phyloP scores from a whole-genome alignment of 768 basidiomycete genomes.

The Kwoniella mangroviensis region DNA sequence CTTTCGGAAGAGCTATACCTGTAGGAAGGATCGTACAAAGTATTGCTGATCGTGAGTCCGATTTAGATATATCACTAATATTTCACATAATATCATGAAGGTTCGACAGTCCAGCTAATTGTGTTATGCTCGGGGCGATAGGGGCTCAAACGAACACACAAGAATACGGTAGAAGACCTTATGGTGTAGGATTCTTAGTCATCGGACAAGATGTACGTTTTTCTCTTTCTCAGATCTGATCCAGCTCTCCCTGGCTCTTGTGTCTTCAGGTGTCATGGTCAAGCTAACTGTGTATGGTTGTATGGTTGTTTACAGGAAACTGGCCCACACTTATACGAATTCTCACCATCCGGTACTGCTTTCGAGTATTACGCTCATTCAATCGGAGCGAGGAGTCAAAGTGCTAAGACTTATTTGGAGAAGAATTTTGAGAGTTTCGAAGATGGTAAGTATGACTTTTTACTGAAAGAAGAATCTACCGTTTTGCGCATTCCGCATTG shows the following conservation, averaged over 20 bases:
- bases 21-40: constrained; percentile 89
- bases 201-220: constrained; percentile 77
- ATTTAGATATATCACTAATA: neutral
- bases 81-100: no score
- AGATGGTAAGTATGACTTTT: constrained; percentile 68
- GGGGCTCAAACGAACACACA: constrained; percentile 99
- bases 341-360: constrained; percentile 94
- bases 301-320: constrained; percentile 62
- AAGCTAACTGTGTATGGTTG: neutral
- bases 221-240: neutral
- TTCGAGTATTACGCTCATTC: constrained; percentile 99
- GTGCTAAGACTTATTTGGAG: constrained; percentile 97
- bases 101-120: no score
- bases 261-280: no score
- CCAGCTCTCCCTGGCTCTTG: neutral
- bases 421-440: constrained; percentile 86
- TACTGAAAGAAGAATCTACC: neutral
- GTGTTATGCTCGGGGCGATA: constrained; percentile 51
- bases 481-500: neutral
- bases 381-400: constrained; percentile 96
- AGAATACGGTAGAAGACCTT: constrained; percentile 94
- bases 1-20: constrained; percentile 92
- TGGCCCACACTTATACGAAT: constrained; percentile 98
- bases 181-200: constrained; percentile 98
- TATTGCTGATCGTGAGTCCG: constrained; percentile 87